Conservation (phyloP, 352 stramenopile genomes). For the Peronospora farinosa region DNA sequence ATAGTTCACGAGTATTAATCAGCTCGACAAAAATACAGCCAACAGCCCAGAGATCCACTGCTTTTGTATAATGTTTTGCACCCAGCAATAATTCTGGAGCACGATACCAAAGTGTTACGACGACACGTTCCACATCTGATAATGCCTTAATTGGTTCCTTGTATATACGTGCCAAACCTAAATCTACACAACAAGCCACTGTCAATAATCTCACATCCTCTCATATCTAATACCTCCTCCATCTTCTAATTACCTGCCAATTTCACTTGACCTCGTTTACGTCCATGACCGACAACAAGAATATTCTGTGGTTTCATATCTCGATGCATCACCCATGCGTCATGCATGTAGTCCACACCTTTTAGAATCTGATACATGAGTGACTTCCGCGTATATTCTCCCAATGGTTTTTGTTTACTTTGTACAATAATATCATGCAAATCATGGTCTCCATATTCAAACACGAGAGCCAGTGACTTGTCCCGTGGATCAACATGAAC, state of each 20-base stretch:
- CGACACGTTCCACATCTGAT: slow-evolving; percentile 84
- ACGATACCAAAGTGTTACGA: slow-evolving; percentile 96
- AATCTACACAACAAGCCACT: slow-evolving; percentile 37
- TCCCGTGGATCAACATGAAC: slow-evolving; percentile 81
- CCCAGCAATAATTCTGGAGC: slow-evolving; percentile 92
- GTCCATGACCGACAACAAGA: slow-evolving; percentile 83
- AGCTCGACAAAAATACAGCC: slow-evolving; percentile 95
- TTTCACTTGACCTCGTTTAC: slow-evolving; percentile 81
- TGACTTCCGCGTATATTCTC: slow-evolving; percentile 89
- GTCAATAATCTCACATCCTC: neutral
- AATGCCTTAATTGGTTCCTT: slow-evolving; percentile 86
- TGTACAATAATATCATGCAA: slow-evolving; percentile 86
- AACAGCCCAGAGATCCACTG: slow-evolving; percentile 95
- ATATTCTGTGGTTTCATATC: slow-evolving; percentile 93
- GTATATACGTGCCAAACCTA: slow-evolving; percentile 83
- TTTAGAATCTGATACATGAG: slow-evolving; percentile 91
- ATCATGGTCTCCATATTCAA: slow-evolving; percentile 87
- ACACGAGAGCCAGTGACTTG: slow-evolving; percentile 81
- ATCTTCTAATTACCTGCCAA: slow-evolving; percentile 31
- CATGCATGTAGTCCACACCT: slow-evolving; percentile 91
- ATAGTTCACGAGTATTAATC: slow-evolving; percentile 82
- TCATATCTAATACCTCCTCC: neutral
- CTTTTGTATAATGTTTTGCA: slow-evolving; percentile 89
- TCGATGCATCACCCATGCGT: slow-evolving; percentile 90
- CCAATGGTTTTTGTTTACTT: slow-evolving; percentile 83